Percentiles rank a stretch among this genome's conserved stretches.
Conservation (phyloP, 208 protist genomes). For the Wallacemonas collosoma region DNA sequence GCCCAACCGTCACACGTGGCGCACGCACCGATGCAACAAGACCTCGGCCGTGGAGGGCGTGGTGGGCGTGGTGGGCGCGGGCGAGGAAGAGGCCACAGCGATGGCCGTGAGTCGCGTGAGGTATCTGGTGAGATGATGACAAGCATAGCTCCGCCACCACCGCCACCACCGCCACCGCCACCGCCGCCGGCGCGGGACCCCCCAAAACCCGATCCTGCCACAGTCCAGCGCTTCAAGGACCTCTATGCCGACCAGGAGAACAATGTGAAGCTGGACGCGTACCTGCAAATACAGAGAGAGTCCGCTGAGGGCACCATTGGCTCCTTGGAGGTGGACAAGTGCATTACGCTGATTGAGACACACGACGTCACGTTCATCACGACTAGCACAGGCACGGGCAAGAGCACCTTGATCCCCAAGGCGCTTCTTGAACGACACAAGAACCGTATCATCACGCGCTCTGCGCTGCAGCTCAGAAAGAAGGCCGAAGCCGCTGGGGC, state of each 20-base stretch:
- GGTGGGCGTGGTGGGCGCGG: background rate
- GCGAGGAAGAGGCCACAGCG: background rate
- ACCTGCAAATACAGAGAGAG: constrained; percentile 40
- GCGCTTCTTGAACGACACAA: constrained; percentile 51
- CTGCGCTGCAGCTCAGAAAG: background rate
- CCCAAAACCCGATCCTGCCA: constrained; percentile 25
- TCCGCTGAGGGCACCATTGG: constrained; percentile 38
- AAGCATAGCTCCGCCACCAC: background rate
- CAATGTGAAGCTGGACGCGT: constrained; percentile 27
- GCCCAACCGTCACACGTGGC: constrained; percentile 16
- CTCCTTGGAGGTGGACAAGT: constrained; percentile 59
- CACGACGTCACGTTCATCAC: constrained; percentile 88
- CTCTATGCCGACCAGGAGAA: constrained; percentile 68
- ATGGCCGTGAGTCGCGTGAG: constrained; percentile 1
- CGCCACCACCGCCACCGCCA: background rate
- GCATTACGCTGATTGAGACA: constrained; percentile 56
- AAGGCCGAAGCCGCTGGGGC: background rate
- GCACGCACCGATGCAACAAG: constrained; percentile 7
- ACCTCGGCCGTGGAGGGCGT: no score
- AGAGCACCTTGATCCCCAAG: constrained; percentile 85
- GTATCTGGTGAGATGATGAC: background rate
- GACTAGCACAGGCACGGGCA: constrained; percentile 89
- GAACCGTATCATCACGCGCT: constrained; percentile 5
- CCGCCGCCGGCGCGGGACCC: background rate
- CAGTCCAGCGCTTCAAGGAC: constrained; percentile 46